Base-by-base conservation (phyloP, 208 protist species). In the Leishmania lainsoni region DNA sequence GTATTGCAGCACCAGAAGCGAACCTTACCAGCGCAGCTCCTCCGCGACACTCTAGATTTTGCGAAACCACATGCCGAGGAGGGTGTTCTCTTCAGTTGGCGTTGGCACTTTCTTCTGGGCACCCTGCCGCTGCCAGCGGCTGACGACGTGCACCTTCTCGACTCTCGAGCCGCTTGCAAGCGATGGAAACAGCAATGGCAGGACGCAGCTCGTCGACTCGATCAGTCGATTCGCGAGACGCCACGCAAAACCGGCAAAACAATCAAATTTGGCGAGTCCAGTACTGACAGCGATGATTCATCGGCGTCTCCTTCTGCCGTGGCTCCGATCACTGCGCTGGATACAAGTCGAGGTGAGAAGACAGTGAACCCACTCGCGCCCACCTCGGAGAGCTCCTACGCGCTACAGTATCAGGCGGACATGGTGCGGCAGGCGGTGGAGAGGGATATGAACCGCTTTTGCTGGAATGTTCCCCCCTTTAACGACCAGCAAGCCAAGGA, bases 361-460 rank as follows among this genome's bases (percentile, higher is more conserved):
- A 59, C 49, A 14, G 87, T 93, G 56, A 96, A 96, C 81, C 93
- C 93, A 0, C 87, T 96, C 9, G 63, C 77, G 48, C 93, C 93
- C 1, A 35, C 61, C 22, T 83, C 72, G 35, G 89, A 87, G 22
- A 95, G 90, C 70, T 87, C 76, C 1, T 96, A 96, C 83, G 90
- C 86, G 10, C 78, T 92, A 59, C 87, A 93, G 75, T 95, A 86
- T 75, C 75, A 82, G 32, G 81, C 89, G 5, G 83, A 92, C 39
- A 51, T 48, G 4, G 79, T 93, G 42, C 89, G 86, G 20, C 66
- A 86, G 51, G 83, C 85, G 6, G 79, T 91, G 29, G 75, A 83
- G 5, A 94, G 93, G 75, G 94, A 97, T 75, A 79, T 95, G 75
- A 87, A 87, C 52, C 83, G 94, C 9, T 79, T 97, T 75, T 91